Percentiles rank a stretch among this genome's conserved stretches.
Conservation (phyloP, 305 asterid genomes). For the Petunia hybrid region DNA sequence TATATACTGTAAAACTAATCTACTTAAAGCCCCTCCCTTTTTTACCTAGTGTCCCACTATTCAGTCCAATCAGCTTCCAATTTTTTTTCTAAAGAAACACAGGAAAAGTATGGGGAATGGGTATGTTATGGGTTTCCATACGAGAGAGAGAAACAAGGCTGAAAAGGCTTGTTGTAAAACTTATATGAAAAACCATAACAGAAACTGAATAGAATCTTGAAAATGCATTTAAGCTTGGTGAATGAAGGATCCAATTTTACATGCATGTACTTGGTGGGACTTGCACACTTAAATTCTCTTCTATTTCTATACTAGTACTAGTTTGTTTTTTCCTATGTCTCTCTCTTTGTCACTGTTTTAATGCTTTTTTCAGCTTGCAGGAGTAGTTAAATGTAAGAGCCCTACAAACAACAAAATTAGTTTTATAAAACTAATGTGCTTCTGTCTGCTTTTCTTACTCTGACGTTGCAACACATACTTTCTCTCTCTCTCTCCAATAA, state of each 20-base stretch:
- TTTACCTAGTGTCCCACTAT: not conserved
- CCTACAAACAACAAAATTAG: not conserved
- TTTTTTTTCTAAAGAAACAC: not conserved
- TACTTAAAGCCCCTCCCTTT: not conserved
- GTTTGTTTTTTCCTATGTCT: conserved; percentile 32
- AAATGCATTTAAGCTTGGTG: conserved; percentile 20
- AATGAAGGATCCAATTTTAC: conserved; percentile 36
- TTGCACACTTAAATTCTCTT: not conserved
- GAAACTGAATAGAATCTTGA: conserved; percentile 36
- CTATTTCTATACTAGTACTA: not conserved
- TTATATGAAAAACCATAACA: not conserved
- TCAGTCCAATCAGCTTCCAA: not conserved
- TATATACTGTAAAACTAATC: no score
- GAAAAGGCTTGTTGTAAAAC: not conserved
- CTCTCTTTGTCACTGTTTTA: conserved; percentile 33
- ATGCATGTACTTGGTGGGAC: conserved; percentile 24
- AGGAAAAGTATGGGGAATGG: conserved; percentile 34
- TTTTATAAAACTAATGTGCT: conserved; percentile 24
- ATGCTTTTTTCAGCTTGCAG: conserved; percentile 31
- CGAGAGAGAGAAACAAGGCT: not conserved
- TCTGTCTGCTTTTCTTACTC: conserved; percentile 38
- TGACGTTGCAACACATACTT: conserved; percentile 55
- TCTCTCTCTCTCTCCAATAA: conserved; percentile 46
- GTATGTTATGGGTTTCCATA: conserved; percentile 61
- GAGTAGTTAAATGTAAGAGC: not conserved